phyloP scores from a whole-genome alignment of 2,329 filamentous ascomycete genomes.

The Sarocladium brachiariae region DNA sequence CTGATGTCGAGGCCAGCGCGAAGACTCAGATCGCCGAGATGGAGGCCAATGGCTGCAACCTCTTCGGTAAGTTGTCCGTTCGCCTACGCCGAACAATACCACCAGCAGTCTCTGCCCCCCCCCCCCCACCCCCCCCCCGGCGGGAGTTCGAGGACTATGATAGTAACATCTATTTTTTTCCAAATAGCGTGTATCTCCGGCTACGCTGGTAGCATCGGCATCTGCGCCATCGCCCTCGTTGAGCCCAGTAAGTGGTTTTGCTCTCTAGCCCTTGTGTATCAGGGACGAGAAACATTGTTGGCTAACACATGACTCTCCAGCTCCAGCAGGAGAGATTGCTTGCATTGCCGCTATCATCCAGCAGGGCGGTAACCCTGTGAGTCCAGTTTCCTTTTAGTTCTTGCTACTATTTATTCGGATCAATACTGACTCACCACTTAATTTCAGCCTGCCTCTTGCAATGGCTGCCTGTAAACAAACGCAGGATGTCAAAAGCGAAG shows the following conservation, averaged over 20 bases:
- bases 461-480: constrained; percentile 6
- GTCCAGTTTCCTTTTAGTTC: not conserved
- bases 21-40: not conserved
- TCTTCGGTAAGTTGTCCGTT: constrained; percentile 5
- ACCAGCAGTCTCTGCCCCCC: too few species aligned
- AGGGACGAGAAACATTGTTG: too few species aligned
- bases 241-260: constrained; percentile 3
- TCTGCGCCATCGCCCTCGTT: constrained; percentile 1
- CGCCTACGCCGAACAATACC: too few species aligned
- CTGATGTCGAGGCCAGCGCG: not conserved
- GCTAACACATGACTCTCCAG: not conserved
- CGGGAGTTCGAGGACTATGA: too few species aligned
- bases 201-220: not conserved
- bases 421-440: not conserved
- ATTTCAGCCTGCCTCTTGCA: constrained; percentile 6
- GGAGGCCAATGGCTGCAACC: constrained; percentile 1
- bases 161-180: too few species aligned
- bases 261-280: not conserved
- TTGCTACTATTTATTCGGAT: too few species aligned
- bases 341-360: constrained; percentile 7
- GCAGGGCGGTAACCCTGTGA: constrained; percentile 4
- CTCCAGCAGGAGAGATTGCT: constrained; percentile 5
- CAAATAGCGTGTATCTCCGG: constrained; percentile 1
- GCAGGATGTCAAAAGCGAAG: not conserved
- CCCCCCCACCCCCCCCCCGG: too few species aligned